Conservation (phyloP, 768 basidiomycete genomes). For the Kwoniella shandongensis region DNA sequence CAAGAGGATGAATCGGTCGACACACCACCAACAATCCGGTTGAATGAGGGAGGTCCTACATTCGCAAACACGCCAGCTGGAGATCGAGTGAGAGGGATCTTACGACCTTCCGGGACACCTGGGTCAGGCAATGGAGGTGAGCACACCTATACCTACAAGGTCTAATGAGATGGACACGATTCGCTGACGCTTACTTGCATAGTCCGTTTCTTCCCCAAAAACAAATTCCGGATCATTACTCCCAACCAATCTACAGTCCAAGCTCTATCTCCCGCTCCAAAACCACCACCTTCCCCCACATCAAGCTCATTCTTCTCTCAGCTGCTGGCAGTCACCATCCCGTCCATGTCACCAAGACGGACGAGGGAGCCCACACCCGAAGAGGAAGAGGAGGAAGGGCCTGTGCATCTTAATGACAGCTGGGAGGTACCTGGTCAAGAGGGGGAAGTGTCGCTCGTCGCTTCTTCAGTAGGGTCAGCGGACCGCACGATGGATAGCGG, state of each 20-base stretch:
- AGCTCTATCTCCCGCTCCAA: constrained; percentile 10
- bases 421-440: constrained; percentile 49
- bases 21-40: constrained; percentile 12
- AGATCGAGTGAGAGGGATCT: constrained; percentile 37
- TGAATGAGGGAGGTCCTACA: constrained; percentile 12
- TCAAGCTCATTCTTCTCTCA: constrained; percentile 42
- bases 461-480: constrained; percentile 25
- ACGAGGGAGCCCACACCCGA: background rate
- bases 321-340: constrained; percentile 39
- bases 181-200: too few relatives aligned
- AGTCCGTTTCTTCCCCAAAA: constrained; percentile 52
- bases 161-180: background rate
- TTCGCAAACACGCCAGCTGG: constrained; percentile 8
- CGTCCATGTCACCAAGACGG: constrained; percentile 36
- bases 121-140: constrained; percentile 49
- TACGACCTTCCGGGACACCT: constrained; percentile 42
- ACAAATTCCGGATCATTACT: constrained; percentile 46
- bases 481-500: constrained; percentile 14
- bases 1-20: background rate
- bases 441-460: constrained; percentile 44
- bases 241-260: constrained; percentile 32
- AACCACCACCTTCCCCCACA: constrained; percentile 29
- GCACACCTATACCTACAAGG: background rate
- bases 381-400: constrained; percentile 22
- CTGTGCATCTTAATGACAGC: constrained; percentile 7